Conservation (phyloP, 306 rosid species). For the Prinsepia uniflora region DNA sequence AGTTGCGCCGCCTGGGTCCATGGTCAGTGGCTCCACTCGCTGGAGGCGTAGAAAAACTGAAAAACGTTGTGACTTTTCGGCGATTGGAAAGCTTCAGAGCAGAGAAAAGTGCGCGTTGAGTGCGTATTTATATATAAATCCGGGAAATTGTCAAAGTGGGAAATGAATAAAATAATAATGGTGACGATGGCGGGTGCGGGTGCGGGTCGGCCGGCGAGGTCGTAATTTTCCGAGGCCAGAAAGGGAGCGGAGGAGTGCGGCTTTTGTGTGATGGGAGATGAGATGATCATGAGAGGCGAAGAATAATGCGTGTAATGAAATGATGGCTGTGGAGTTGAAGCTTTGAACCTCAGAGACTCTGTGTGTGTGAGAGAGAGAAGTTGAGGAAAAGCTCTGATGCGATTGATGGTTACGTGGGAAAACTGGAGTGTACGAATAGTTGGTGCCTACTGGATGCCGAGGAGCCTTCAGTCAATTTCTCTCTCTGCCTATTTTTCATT, state of each 20-base stretch:
- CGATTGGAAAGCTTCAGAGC: neutral
- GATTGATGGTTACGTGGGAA: neutral
- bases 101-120: neutral
- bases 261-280: neutral
- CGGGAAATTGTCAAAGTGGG: neutral
- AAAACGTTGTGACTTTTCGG: neutral
- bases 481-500: too few relatives aligned
- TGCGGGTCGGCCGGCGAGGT: neutral
- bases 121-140: neutral
- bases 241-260: neutral
- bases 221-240: neutral
- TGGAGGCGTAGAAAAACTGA: neutral
- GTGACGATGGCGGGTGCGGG: too few relatives aligned
- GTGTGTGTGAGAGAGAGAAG: too few relatives aligned
- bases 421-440: neutral
- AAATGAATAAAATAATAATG: neutral
- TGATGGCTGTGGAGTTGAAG: neutral
- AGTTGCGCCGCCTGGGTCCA: constrained; percentile 44
- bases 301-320: too few relatives aligned
- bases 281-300: neutral
- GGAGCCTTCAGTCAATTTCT: too few relatives aligned
- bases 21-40: constrained; percentile 18
- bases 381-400: too few relatives aligned
- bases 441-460: neutral
- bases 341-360: too few relatives aligned